Evolutionary conservation across 2,329 filamentous ascomycete species (phyloP).

Genomic region (Aspergillus pseudonomiae): DNA sequence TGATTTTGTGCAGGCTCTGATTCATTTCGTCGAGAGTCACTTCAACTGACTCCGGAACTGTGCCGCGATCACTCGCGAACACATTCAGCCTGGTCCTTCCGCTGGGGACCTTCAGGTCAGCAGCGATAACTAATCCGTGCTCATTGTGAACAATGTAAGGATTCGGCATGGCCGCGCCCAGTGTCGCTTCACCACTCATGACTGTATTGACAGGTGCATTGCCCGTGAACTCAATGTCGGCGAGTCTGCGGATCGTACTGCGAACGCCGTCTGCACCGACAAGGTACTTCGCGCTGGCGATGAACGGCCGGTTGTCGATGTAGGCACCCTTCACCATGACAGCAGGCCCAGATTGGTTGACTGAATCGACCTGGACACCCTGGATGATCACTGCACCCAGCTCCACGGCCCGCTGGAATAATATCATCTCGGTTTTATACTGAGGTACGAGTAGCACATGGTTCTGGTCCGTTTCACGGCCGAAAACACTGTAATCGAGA

Average conservation of each 20-base stretch:
- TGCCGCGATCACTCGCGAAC: background rate
- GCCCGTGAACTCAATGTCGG: too few species aligned
- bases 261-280: background rate
- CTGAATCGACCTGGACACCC: background rate
- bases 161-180: background rate
- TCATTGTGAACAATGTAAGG: background rate
- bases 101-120: background rate
- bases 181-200: background rate
- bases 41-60: background rate
- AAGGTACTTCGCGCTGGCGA: background rate
- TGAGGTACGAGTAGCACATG: background rate
- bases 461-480: background rate
- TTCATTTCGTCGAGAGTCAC: background rate
- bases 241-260: background rate
- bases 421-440: background rate
- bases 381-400: background rate
- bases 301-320: background rate
- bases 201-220: background rate
- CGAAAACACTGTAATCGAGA: background rate
- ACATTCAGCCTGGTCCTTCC: background rate
- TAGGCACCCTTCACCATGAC: too few species aligned
- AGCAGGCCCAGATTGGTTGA: too few species aligned
- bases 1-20: background rate
- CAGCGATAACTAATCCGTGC: background rate
- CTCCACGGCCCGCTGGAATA: background rate